Conservation (phyloP, 139 green algal genomes). For the Coelastrella sp. region DNA sequence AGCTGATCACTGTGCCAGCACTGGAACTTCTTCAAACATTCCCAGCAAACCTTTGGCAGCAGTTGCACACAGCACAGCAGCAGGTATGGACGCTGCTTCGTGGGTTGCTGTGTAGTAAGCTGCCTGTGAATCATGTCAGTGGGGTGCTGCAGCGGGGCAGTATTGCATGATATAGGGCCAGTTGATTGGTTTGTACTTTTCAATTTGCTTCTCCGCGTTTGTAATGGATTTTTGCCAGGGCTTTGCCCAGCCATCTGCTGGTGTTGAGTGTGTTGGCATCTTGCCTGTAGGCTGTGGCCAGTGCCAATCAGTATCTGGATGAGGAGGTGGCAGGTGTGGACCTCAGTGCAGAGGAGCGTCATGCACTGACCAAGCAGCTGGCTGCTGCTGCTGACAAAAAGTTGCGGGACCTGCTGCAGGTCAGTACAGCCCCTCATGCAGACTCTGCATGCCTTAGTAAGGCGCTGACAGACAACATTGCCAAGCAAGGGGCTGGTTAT, state of each 20-base stretch:
- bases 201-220: too few relatives aligned
- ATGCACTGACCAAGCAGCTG: slow-evolving; percentile 46
- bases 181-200: too few relatives aligned
- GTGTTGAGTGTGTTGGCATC: background rate
- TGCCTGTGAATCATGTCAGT: too few relatives aligned
- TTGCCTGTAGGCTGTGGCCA: slow-evolving; percentile 1
- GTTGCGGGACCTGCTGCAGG: slow-evolving; percentile 48
- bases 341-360: slow-evolving; percentile 55
- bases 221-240: too few relatives aligned
- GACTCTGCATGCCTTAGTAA: too few relatives aligned
- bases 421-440: too few relatives aligned
- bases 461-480: too few relatives aligned
- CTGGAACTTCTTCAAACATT: slow-evolving; percentile 44
- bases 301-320: background rate
- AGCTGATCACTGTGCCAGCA: slow-evolving; percentile 26
- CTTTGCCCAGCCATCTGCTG: too few relatives aligned
- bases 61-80: slow-evolving; percentile 59
- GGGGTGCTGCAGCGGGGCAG: too few relatives aligned
- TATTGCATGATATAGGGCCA: too few relatives aligned
- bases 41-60: slow-evolving; percentile 74
- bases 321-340: slow-evolving; percentile 65
- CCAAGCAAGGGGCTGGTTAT: too few relatives aligned
- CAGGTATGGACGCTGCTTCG: background rate
- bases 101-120: background rate
- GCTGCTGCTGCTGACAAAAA: slow-evolving; percentile 43